Base-by-base conservation (phyloP, 169 alveolate genomes). In the Plasmodium gonderi region DNA sequence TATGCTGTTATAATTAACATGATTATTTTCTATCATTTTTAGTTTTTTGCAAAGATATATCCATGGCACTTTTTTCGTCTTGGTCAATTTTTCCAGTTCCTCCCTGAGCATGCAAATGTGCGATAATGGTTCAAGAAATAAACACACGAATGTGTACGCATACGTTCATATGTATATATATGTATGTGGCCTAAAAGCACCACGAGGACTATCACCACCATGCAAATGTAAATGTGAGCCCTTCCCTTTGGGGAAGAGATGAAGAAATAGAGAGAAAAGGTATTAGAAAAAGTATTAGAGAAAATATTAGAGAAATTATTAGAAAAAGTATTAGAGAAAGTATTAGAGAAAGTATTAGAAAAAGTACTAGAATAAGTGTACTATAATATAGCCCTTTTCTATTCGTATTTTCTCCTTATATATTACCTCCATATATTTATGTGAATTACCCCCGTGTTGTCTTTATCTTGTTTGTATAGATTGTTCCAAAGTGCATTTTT, bases 1-100 rank as follows among this genome's bases (percentile, higher is more conserved):
- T 17, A 95, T 80, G n/a, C 94, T 95, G 69, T 95, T 95, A 79
- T 95, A 95, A 40, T 92, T 92, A n/a, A 95, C 96, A 36, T 83
- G 54, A 17, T 95, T 91, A 40, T 90, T 64, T 45, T 93, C 95
- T 12, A 93, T 74, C 81, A 96, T 96, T 60, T 94, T 94, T 49
- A 95, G 90, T 69, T 89, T 80, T 60, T 80, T 89, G 49, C 92
- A 80, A 17, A 94, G 51, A 91, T 94, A 94, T 17, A 94, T 76
- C 92, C 96, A 51, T 20, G 97, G 97, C 4, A 82, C 91, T n/a
- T 82, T 82, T 54, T 82, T 82, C 60, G 81, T n/a, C 72, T 38
- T 45, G 65, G 72, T 68, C 67, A 82, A 31, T 29, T 82, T 82
- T 47, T 72, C 91, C 12, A 82, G 75, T 12, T 82, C 91, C 17